These are phyloP conservation scores for Saccharomyces hybrid DNA, from an alignment of 1,139 yeast genomes.

Conservation along the genomic window DNA sequence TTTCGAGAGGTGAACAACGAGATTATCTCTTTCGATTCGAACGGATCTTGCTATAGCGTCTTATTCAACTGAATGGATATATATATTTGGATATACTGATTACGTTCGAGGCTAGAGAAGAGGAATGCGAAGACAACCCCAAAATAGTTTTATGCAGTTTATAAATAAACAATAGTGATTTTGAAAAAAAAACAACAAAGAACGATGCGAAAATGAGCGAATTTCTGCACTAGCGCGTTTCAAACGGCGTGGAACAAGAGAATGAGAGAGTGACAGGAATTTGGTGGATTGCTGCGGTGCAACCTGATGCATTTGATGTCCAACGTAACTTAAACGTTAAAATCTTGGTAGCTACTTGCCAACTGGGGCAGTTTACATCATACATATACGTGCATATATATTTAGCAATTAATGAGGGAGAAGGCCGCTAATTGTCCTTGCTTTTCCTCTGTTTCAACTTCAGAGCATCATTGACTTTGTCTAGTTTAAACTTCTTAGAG, in stretches of 20 bases:
- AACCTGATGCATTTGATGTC: not conserved
- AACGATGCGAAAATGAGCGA: not conserved
- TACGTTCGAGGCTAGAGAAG: not conserved
- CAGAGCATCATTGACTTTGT: conserved; percentile 29
- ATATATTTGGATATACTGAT: not conserved
- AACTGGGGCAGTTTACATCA: not conserved
- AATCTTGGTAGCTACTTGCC: not conserved
- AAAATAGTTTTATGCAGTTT: not conserved
- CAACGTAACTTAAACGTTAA: not conserved
- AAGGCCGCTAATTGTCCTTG: not conserved
- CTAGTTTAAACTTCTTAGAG: conserved; percentile 43
- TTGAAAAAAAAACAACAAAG: not conserved
- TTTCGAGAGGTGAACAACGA: not conserved
- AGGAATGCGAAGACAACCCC: not conserved
- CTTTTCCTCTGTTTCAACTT: conserved; percentile 10
- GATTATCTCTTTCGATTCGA: not conserved
- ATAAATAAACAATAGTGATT: not conserved
- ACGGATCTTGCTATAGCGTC: not conserved
- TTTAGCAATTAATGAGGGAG: not conserved
- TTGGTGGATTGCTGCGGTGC: not conserved
- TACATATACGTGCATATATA: not conserved
- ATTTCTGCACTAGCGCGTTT: not conserved
- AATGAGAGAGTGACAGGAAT: not conserved
- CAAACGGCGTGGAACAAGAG: not conserved
- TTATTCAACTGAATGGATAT: not conserved